Conservation (phyloP, 768 basidiomycete species). For the Lentinula guzmanii region DNA sequence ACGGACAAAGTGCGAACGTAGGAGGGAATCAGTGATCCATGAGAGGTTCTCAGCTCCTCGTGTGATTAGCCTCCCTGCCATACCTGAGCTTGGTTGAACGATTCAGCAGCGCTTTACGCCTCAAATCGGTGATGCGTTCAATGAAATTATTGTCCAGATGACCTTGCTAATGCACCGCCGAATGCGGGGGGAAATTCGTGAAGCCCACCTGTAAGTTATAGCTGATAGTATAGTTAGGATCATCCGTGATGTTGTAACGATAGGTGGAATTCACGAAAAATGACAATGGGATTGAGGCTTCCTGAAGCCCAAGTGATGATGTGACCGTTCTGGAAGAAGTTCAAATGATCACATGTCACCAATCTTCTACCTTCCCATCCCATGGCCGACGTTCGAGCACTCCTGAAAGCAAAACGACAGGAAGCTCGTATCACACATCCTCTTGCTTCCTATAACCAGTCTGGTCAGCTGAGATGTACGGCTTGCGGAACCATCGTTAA, state of each 20-base stretch:
- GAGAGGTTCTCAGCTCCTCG: neutral
- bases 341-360: neutral
- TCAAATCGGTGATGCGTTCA: no score
- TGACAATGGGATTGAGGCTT: no score
- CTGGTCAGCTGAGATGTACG: conserved; percentile 64
- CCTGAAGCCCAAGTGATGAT: no score
- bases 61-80: neutral
- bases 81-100: neutral
- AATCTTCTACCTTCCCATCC: neutral
- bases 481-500: conserved; percentile 63
- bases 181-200: no score
- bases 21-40: neutral
- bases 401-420: conserved; percentile 80
- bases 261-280: no score
- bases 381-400: conserved; percentile 78
- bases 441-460: conserved; percentile 58
- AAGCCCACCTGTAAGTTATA: no score
- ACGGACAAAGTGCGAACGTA: neutral
- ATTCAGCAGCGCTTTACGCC: neutral
- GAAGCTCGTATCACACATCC: conserved; percentile 70
- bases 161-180: no score
- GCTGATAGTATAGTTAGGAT: no score
- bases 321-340: neutral
- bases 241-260: no score
- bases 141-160: no score